Conservation (phyloP, 345 rosid genomes). For the Eucalyptus viminalis region DNA sequence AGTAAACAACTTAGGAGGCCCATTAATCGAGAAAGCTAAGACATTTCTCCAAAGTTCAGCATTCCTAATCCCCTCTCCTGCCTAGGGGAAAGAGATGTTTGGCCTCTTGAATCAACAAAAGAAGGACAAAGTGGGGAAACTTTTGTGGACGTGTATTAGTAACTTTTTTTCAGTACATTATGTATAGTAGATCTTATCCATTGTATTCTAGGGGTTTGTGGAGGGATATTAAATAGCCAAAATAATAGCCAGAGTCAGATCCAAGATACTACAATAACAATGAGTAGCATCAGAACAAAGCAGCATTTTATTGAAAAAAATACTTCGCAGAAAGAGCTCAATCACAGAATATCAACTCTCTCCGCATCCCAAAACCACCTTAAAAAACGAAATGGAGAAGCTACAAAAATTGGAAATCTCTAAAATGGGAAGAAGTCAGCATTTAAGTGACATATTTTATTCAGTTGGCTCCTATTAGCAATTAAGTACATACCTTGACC, state of each 20-base stretch:
- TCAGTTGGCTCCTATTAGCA: background rate
- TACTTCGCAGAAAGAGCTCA: background rate
- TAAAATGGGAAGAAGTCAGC: background rate
- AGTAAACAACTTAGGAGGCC: background rate
- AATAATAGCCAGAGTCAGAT: background rate
- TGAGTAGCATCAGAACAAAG: background rate
- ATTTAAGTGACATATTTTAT: background rate
- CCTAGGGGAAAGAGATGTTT: background rate
- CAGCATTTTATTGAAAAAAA: background rate
- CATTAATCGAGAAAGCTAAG: background rate
- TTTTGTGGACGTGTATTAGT: background rate
- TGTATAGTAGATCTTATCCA: background rate
- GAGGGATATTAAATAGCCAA: background rate
- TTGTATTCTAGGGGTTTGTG: background rate
- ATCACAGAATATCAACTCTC: background rate
- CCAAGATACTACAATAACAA: background rate
- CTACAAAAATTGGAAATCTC: background rate
- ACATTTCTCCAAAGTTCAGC: background rate
- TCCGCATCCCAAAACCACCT: background rate
- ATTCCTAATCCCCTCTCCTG: background rate
- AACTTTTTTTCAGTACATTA: background rate
- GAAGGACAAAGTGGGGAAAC: background rate
- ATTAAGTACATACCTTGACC: slow-evolving; percentile 52
- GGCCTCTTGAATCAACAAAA: background rate
- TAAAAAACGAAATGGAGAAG: background rate